These are phyloP conservation scores for Linderina pennispora DNA, from an alignment of 192 early-diverging fungal genomes.

Conservation along the genomic window DNA sequence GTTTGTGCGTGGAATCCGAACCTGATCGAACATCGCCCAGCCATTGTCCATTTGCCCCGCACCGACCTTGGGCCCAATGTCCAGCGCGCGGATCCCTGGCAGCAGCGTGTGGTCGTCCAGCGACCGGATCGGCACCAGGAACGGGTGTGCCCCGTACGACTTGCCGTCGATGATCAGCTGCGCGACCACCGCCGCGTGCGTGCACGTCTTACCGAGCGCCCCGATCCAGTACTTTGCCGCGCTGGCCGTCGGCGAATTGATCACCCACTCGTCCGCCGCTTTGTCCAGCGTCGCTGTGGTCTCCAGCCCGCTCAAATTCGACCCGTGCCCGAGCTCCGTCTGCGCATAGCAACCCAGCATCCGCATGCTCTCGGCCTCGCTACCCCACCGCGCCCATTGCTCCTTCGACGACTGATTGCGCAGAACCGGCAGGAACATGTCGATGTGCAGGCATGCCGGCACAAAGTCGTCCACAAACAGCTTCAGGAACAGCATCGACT, in stretches of 20 bases:
- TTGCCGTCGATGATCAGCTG: conserved; percentile 66
- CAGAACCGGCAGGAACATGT: conserved; percentile 67
- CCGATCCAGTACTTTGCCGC: conserved; percentile 88
- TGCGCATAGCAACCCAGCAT: conserved; percentile 69
- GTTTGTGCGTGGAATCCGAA: conserved; percentile 67
- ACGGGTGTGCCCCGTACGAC: conserved; percentile 64
- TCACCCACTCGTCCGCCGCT: conserved; percentile 67
- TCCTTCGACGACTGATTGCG: conserved; percentile 61
- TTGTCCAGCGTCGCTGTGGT: conserved; percentile 79
- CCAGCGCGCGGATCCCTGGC: conserved; percentile 71
- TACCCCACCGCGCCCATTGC: conserved; percentile 68
- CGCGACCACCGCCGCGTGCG: conserved; percentile 62
- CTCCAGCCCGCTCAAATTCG: conserved; percentile 70
- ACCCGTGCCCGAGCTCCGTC: conserved; percentile 74
- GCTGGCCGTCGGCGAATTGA: conserved; percentile 55
- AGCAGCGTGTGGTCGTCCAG: conserved; percentile 54
- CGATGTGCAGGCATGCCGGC: conserved; percentile 72
- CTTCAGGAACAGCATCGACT: conserved; percentile 58
- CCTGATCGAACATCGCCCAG: conserved; percentile 75
- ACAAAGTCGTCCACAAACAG: conserved; percentile 67
- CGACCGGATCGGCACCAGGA: conserved; percentile 70
- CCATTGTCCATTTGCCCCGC: conserved; percentile 75
- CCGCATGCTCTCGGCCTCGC: conserved; percentile 59
- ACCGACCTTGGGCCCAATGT: conserved; percentile 78
- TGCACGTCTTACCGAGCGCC: conserved; percentile 70